Conservation (phyloP, 1,139 yeast genomes). For the Kodamaea plutei region DNA sequence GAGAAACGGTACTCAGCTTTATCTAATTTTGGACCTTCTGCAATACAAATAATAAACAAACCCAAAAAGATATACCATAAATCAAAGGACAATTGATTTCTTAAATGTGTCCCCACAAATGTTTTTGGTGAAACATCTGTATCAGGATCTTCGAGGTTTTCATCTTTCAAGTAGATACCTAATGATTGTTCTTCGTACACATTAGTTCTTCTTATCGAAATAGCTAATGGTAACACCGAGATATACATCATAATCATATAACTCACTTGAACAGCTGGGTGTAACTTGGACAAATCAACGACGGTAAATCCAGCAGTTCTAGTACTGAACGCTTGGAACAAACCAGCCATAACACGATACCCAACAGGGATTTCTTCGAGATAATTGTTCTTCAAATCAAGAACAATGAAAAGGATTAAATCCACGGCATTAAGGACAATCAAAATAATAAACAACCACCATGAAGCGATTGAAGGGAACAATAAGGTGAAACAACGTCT, state of each 20-base stretch:
- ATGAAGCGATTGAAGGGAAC: constrained; percentile 89
- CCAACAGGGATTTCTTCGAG: constrained; percentile 56
- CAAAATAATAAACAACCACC: constrained; percentile 84
- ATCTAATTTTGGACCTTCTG: constrained; percentile 66
- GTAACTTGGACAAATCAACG: constrained; percentile 62
- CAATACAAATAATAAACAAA: constrained; percentile 77
- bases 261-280: constrained; percentile 90
- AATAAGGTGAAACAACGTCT: constrained; percentile 91
- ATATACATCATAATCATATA: constrained; percentile 98
- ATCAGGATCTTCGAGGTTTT: constrained; percentile 25
- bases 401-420: constrained; percentile 68
- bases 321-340: constrained; percentile 87
- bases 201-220: constrained; percentile 91
- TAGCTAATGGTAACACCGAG: constrained; percentile 92
- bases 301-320: constrained; percentile 91
- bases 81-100: constrained; percentile 90
- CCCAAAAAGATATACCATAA: constrained; percentile 92
- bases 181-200: constrained; percentile 96
- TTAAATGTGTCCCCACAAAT: constrained; percentile 81
- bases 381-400: constrained; percentile 58
- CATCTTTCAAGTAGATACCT: constrained; percentile 65
- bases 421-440: constrained; percentile 72
- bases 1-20: constrained; percentile 48
- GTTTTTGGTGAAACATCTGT: constrained; percentile 44
- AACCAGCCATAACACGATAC: constrained; percentile 69